A percentile compares a stretch with the other conserved stretches of the same genome.
These are phyloP conservation scores for Aureobasidium melanogenum DNA, from an alignment of 2,329 filamentous ascomycete genomes.

Conservation along the genomic window DNA sequence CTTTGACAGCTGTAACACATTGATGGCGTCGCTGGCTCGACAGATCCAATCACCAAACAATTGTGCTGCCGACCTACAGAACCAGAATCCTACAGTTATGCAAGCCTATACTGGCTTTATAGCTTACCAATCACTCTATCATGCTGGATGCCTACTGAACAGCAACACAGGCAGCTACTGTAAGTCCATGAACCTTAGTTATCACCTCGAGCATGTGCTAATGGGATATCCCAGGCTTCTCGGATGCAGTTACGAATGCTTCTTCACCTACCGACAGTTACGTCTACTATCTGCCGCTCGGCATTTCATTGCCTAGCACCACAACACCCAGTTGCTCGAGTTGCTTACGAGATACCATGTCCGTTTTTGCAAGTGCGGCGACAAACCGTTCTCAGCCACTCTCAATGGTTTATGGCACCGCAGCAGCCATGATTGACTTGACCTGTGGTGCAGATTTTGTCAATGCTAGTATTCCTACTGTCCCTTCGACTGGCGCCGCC, in stretches of 20 bases:
- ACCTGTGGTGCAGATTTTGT: constrained; percentile 38
- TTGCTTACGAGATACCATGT: constrained; percentile 76
- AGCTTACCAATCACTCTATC: constrained; percentile 70
- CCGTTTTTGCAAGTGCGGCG: constrained; percentile 63
- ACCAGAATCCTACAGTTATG: constrained; percentile 59
- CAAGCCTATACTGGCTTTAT: constrained; percentile 68
- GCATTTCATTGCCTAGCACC: constrained; percentile 57
- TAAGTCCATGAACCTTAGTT: constrained; percentile 32
- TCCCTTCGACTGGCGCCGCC: background rate
- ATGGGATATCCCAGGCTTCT: constrained; percentile 45
- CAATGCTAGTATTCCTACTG: background rate
- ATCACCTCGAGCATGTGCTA: background rate
- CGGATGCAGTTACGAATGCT: constrained; percentile 70
- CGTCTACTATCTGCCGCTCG: constrained; percentile 79
- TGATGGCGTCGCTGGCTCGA: constrained; percentile 56
- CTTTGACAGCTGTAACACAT: constrained; percentile 52
- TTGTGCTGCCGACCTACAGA: constrained; percentile 63
- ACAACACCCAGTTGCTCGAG: constrained; percentile 63
- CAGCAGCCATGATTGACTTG: constrained; percentile 65
- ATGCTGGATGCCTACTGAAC: constrained; percentile 69
- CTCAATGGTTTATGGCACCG: constrained; percentile 57
- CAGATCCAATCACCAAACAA: constrained; percentile 54
- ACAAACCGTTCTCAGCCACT: constrained; percentile 58
- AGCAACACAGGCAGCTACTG: constrained; percentile 51
- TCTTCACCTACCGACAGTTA: constrained; percentile 64